A percentile compares a stretch with the other conserved stretches of the same genome.
Evolutionary conservation across 2,329 filamentous ascomycete species (phyloP).

Genomic region (Truncatella angustata): DNA sequence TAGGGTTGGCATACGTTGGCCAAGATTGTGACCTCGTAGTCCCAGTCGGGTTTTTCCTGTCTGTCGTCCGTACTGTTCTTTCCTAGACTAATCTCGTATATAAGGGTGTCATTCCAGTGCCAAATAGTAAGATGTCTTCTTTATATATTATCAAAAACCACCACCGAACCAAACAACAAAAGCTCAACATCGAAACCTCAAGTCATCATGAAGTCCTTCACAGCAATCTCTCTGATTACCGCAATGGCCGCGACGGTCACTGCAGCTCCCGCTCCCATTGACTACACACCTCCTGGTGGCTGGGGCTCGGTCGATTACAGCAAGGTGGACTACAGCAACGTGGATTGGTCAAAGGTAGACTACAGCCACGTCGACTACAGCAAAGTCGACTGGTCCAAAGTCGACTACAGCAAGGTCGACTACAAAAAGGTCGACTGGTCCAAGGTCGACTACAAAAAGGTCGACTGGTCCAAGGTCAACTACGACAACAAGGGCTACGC

Average conservation of each 20-base stretch:
- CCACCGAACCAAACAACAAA: neutral
- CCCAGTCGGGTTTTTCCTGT: too few species aligned
- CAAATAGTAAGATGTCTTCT: too few species aligned
- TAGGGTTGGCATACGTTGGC: too few species aligned
- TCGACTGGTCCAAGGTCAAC: constrained; percentile 1
- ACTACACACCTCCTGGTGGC: neutral
- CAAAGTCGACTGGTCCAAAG: neutral
- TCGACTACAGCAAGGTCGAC: constrained; percentile 5
- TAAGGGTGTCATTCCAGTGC: too few species aligned
- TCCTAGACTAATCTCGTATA: too few species aligned
- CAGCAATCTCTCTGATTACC: neutral
- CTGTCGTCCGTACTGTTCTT: too few species aligned
- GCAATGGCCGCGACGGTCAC: neutral
- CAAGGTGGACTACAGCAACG: constrained; percentile 2
- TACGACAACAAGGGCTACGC: neutral
- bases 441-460: neutral
- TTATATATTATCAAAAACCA: too few species aligned
- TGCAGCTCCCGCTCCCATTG: neutral
- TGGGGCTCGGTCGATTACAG: neutral
- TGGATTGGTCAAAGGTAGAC: neutral
- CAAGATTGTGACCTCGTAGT: too few species aligned
- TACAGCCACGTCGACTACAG: constrained; percentile 1
- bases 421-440: neutral
- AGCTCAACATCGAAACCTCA: too few species aligned
- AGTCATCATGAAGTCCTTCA: neutral